These are phyloP conservation scores for Penicillium brevicompactum DNA, from an alignment of 2,329 filamentous ascomycete genomes.

Conservation along the genomic window DNA sequence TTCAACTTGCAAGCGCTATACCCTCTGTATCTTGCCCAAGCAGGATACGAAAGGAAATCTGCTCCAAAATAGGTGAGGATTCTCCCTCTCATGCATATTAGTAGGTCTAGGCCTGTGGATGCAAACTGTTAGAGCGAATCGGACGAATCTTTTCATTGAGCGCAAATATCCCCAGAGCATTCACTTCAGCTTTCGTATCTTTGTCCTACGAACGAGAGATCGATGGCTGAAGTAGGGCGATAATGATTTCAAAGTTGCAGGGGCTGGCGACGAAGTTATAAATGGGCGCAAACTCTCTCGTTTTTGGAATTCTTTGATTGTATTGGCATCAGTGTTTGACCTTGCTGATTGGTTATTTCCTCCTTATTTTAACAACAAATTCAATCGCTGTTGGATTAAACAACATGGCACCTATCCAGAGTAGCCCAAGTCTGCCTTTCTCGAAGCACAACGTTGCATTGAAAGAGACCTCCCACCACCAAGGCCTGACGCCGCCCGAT, in stretches of 20 bases:
- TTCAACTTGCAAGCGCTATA: too few species aligned
- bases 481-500: constrained; percentile 8
- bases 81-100: too few species aligned
- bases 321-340: background rate
- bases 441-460: constrained; percentile 1
- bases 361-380: background rate
- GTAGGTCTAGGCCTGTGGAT: too few species aligned
- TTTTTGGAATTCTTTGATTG: background rate
- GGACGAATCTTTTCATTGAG: too few species aligned
- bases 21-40: too few species aligned
- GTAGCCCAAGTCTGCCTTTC: background rate
- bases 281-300: background rate
- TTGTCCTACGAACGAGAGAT: too few species aligned
- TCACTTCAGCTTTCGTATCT: too few species aligned
- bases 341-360: background rate
- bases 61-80: too few species aligned
- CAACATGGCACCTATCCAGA: background rate
- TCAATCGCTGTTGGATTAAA: background rate
- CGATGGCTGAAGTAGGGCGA: too few species aligned
- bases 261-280: constrained; percentile 1
- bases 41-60: too few species aligned
- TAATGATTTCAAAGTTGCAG: background rate
- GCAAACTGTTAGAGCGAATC: too few species aligned
- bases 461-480: background rate
- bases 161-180: too few species aligned